Evolutionary conservation across 2,329 filamentous ascomycete species (phyloP).

Genomic region (Ophiostoma angusticollis): DNA sequence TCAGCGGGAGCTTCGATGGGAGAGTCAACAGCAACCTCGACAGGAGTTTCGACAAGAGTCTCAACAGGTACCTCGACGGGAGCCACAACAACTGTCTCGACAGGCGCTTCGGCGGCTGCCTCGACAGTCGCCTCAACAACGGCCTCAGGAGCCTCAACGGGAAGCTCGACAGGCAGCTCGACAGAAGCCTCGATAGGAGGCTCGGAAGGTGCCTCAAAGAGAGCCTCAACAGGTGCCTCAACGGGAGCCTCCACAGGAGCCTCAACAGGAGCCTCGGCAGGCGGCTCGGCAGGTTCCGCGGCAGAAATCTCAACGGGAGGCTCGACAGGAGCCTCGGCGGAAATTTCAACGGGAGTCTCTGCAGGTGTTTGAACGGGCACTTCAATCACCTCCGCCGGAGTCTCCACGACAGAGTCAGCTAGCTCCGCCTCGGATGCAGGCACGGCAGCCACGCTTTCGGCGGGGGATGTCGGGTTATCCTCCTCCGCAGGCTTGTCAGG

Average conservation of each 20-base stretch:
- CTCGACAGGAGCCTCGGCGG: neutral
- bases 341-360: neutral
- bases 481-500: too few relatives aligned
- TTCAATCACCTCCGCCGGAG: neutral
- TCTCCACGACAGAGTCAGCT: too few relatives aligned
- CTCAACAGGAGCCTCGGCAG: neutral
- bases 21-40: constrained; percentile 1
- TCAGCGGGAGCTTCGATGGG: neutral
- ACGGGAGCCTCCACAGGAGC: neutral
- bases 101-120: too few relatives aligned
- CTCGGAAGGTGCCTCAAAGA: constrained; percentile 17
- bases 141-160: neutral
- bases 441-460: too few relatives aligned
- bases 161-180: neutral
- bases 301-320: neutral
- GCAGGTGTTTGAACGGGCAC: too few relatives aligned
- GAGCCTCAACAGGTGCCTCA: constrained; percentile 3
- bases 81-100: neutral
- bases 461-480: too few relatives aligned
- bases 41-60: constrained; percentile 3
- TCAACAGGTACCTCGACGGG: neutral
- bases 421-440: too few relatives aligned
- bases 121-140: constrained; percentile 7
- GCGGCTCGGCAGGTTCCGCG: neutral
- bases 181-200: neutral